Conservation (phyloP, 768 basidiomycete genomes). For the Amanita brunnescens region DNA sequence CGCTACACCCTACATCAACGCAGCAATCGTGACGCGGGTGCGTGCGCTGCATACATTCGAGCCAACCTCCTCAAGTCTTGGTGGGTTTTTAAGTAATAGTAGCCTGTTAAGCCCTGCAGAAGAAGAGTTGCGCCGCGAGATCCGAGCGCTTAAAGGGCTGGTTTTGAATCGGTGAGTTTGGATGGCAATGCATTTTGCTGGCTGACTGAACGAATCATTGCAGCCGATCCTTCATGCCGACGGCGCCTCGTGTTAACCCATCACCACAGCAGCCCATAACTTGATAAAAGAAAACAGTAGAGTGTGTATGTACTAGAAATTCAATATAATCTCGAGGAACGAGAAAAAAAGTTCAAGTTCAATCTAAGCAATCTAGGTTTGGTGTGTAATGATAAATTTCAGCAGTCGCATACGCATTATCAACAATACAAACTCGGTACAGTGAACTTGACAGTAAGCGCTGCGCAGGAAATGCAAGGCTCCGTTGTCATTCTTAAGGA, state of each 20-base stretch:
- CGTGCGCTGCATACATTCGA: no score
- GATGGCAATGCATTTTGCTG: not conserved
- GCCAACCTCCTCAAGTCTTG: no score
- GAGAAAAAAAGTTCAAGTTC: no score
- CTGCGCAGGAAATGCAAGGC: no score
- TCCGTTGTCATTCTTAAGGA: no score
- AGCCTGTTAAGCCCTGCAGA: slow-evolving; percentile 33
- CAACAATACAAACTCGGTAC: no score
- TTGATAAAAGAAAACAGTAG: not conserved
- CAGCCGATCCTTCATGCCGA: slow-evolving; percentile 35
- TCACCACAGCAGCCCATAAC: not conserved
- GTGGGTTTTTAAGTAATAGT: slow-evolving; percentile 17
- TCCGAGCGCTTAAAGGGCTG: slow-evolving; percentile 69
- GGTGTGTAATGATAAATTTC: no score
- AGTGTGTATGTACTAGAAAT: not conserved
- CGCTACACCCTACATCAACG: no score
- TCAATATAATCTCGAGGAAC: not conserved
- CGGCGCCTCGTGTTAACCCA: slow-evolving; percentile 15
- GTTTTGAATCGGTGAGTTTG: slow-evolving; percentile 59
- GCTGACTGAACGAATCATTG: not conserved
- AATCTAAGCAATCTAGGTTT: no score
- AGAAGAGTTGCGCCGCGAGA: slow-evolving; percentile 67
- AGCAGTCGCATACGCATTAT: no score
- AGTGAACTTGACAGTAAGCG: no score
- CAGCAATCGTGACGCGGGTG: no score